phyloP scores from a whole-genome alignment of 495 filamentous ascomycete genomes.

The Neurospora sp. region DNA sequence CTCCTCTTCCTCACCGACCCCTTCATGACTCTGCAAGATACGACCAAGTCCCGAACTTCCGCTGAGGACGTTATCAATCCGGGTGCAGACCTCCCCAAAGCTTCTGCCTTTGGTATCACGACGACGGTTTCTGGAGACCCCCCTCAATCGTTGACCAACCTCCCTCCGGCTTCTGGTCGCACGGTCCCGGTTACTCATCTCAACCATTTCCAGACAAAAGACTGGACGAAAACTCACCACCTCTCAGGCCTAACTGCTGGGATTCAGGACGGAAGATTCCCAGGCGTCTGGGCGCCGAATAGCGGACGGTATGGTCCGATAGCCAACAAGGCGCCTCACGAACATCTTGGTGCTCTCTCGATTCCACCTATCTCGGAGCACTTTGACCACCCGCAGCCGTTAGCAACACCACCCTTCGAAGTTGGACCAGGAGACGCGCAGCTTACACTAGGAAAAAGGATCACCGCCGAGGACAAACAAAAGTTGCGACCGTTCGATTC shows the following conservation, averaged over 20 bases:
- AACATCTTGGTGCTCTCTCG: neutral
- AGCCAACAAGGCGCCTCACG: slow-evolving; percentile 3
- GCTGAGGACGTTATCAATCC: slow-evolving; percentile 2
- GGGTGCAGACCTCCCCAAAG: slow-evolving; percentile 2
- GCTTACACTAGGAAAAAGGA: slow-evolving; percentile 9
- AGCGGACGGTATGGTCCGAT: slow-evolving; percentile 16
- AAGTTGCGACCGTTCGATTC: slow-evolving; percentile 5
- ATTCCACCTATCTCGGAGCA: slow-evolving; percentile 1
- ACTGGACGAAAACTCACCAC: neutral
- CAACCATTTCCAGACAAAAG: neutral
- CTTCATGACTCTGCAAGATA: slow-evolving; percentile 15
- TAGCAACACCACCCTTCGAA: neutral
- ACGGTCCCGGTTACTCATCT: slow-evolving; percentile 7
- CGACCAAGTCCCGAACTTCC: slow-evolving; percentile 6
- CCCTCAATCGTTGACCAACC: neutral
- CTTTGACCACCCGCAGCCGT: neutral
- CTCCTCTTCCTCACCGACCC: neutral
- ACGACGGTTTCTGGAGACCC: neutral
- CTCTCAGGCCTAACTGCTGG: neutral
- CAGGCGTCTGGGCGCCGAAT: slow-evolving; percentile 3
- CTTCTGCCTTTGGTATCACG: slow-evolving; percentile 1
- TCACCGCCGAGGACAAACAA: slow-evolving; percentile 2
- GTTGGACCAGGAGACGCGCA: neutral
- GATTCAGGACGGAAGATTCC: neutral
- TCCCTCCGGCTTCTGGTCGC: slow-evolving; percentile 4